Evolutionary conservation across 202 grass and related monocot species (phyloP).

Genomic region (Tripidium arundinaceum): DNA sequence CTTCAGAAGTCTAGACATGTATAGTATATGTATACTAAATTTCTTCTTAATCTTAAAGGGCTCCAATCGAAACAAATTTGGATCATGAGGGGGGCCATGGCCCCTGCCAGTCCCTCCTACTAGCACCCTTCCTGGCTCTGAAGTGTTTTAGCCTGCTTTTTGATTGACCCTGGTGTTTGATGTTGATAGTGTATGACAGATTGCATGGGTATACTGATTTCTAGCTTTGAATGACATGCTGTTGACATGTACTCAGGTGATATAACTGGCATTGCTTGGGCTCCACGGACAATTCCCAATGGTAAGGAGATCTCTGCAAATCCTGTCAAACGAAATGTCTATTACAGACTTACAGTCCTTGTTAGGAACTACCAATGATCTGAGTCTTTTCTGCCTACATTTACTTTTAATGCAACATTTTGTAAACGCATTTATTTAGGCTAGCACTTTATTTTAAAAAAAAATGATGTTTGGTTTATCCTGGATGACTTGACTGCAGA

Average conservation of each 20-base stretch:
- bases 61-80: background rate
- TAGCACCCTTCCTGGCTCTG: background rate
- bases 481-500: background rate
- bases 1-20: too few relatives aligned
- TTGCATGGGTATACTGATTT: constrained; percentile 3
- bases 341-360: background rate
- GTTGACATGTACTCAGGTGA: constrained; percentile 52
- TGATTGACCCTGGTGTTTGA: background rate
- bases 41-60: background rate
- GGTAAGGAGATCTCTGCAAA: constrained; percentile 42
- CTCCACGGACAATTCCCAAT: constrained; percentile 51
- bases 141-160: background rate
- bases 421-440: background rate
- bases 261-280: constrained; percentile 85
- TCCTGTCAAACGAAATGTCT: background rate
- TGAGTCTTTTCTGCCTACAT: background rate
- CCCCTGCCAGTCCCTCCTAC: background rate
- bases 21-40: background rate
- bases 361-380: background rate
- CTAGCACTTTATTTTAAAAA: background rate
- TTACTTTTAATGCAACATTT: background rate
- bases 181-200: background rate
- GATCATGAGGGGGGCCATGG: background rate
- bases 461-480: background rate
- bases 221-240: constrained; percentile 18